Base-by-base conservation (phyloP, 1,284 basidiomycete species). In the Cutaneotrichosporon arboriforme region DNA sequence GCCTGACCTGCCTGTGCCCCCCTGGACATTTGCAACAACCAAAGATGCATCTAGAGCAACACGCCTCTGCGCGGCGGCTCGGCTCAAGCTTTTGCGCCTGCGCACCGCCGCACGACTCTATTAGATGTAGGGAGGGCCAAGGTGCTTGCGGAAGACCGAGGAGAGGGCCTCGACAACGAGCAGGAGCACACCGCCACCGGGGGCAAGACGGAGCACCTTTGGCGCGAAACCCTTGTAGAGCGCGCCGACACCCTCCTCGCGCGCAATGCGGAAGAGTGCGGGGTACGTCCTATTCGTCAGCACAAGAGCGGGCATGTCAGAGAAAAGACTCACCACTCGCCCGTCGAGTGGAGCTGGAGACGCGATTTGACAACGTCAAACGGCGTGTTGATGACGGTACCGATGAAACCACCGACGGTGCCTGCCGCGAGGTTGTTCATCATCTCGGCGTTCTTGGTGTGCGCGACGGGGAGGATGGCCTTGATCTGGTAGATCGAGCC, bases 341-440 rank as follows among this genome's bases (percentile, higher is more conserved):
- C 91, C 47, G 92, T 89, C 85, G 93, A 94, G 76, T 90, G 76
- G 83, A 33, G 86, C 81, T 64, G 83, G 71, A 98, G 92, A 51
- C 96, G 85, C 20, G 90, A 93, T 77, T 98, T 98, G 62, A 97
- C 90, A 45, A 98, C 90, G 81, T 93, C 75, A 62, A 73, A 78
- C 10, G 77, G 78, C 9, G 77, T 78, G 70, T 79, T 79, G 58
- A 79, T 58, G 23, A 75, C 72, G 3, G 81, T 81, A 39, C 94
- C 94, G 43, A 93, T 82, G 65, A 90, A 90, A 18, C 94, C 96
- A 67, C 94, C 96, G 55, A 96, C 75, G 17, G 86, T 76, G 55
- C 94, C 94, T 18, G 91, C 90, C 50, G 90, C 76, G 65, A 99
- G 90, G 75, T 97, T 97, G 78, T 97, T 97, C 58, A 86, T 64